Conservation (phyloP, 2,329 filamentous ascomycete species). For the Helminthosporium solani region DNA sequence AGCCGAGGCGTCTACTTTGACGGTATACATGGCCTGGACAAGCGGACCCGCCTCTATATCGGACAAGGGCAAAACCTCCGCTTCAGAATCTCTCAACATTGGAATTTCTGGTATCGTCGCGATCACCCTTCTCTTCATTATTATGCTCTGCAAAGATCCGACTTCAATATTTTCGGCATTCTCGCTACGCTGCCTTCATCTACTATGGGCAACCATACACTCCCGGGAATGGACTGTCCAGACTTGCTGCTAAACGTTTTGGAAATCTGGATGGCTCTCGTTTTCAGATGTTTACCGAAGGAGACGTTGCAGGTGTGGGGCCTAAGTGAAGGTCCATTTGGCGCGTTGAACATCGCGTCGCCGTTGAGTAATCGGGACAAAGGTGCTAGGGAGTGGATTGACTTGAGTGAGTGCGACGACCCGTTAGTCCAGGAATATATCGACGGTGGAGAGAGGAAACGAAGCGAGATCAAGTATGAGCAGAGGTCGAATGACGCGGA, state of each 20-base stretch:
- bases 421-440: conserved; percentile 25
- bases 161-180: conserved; percentile 30
- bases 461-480: conserved; percentile 5
- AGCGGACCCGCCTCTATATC: conserved; percentile 28
- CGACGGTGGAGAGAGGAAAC: conserved; percentile 3
- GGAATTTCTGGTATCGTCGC: conserved; percentile 37
- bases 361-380: conserved; percentile 32
- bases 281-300: conserved; percentile 28
- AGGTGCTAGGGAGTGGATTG: conserved; percentile 18
- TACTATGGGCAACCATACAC: conserved; percentile 10
- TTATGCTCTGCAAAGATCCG: conserved; percentile 30
- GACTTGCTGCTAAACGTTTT: conserved; percentile 33
- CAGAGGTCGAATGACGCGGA: not conserved
- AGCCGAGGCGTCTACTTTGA: conserved; percentile 29
- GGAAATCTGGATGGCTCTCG: conserved; percentile 40
- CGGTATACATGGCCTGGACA: conserved; percentile 27
- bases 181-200: conserved; percentile 20
- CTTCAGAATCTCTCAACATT: conserved; percentile 30
- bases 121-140: conserved; percentile 39
- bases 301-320: conserved; percentile 23
- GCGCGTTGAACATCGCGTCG: conserved; percentile 32
- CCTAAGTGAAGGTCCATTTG: conserved; percentile 16
- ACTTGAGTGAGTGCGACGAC: conserved; percentile 25
- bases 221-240: conserved; percentile 29
- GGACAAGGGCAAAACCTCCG: conserved; percentile 34